These are phyloP conservation scores for Diaporthe sp. DNA, from an alignment of 2,329 filamentous ascomycete genomes.

Conservation along the genomic window DNA sequence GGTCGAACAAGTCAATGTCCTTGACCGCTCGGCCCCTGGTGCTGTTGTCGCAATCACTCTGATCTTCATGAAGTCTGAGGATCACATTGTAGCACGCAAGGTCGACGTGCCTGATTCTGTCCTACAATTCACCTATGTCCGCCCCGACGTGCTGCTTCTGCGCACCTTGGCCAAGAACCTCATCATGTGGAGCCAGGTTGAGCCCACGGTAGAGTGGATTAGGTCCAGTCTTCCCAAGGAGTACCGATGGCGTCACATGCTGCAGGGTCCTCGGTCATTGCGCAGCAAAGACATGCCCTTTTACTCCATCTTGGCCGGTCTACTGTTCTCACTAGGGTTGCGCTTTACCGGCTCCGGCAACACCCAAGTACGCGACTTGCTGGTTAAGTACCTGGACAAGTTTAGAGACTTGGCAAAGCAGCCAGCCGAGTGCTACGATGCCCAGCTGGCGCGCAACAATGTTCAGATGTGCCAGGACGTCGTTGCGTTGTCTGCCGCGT, in stretches of 20 bases:
- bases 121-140: constrained; percentile 94
- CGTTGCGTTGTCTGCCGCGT: constrained; percentile 83
- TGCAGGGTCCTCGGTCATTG: constrained; percentile 73
- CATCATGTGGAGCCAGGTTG: constrained; percentile 91
- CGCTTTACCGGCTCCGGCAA: constrained; percentile 82
- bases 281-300: constrained; percentile 90
- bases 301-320: constrained; percentile 90
- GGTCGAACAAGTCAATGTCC: constrained; percentile 90
- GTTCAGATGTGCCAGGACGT: constrained; percentile 93
- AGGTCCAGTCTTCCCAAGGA: constrained; percentile 77
- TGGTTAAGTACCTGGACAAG: constrained; percentile 88
- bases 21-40: constrained; percentile 94
- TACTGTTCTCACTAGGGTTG: constrained; percentile 85
- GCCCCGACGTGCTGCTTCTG: constrained; percentile 91
- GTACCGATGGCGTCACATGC: constrained; percentile 74
- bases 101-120: constrained; percentile 92
- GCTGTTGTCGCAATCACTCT: constrained; percentile 91
- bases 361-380: constrained; percentile 79
- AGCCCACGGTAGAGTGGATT: constrained; percentile 82
- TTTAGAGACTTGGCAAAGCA: constrained; percentile 84
- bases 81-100: constrained; percentile 87
- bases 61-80: constrained; percentile 97
- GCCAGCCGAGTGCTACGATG: constrained; percentile 76
- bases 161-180: constrained; percentile 91
- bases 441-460: constrained; percentile 84